phyloP scores from a whole-genome alignment of 2,329 filamentous ascomycete species.

The Ophiosphaerella korrae region DNA sequence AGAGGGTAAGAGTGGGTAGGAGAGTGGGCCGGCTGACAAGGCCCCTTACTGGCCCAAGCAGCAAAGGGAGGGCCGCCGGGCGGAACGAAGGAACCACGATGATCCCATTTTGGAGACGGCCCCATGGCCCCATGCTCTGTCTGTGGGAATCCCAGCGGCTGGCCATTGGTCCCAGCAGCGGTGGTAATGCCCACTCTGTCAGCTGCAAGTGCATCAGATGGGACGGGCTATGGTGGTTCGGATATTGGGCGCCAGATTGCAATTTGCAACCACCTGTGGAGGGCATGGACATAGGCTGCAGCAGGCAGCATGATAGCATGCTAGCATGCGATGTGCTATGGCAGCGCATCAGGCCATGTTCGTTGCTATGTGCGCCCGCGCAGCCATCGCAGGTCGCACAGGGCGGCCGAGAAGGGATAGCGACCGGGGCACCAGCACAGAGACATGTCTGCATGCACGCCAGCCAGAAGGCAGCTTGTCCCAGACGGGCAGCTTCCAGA shows the following conservation, averaged over 20 bases:
- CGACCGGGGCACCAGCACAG: background rate
- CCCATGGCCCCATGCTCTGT: constrained; percentile 4
- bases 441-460: too few relatives aligned
- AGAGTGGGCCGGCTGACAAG: too few relatives aligned
- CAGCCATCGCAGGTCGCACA: constrained; percentile 22
- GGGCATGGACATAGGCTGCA: background rate
- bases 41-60: too few relatives aligned
- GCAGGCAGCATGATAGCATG: background rate
- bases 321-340: constrained; percentile 6
- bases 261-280: constrained; percentile 1
- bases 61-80: background rate
- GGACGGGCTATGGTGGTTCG: background rate
- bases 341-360: constrained; percentile 23
- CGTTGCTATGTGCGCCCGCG: constrained; percentile 17
- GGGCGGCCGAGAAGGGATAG: background rate
- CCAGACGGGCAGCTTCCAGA: background rate
- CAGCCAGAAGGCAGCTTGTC: background rate
- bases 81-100: constrained; percentile 5
- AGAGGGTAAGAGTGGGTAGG: too few relatives aligned
- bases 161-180: constrained; percentile 26
- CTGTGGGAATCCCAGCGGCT: constrained; percentile 13
- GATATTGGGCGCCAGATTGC: constrained; percentile 13
- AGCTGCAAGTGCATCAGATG: constrained; percentile 13
- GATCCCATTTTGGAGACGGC: constrained; percentile 10
- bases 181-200: constrained; percentile 4